phyloP scores from a whole-genome alignment of 176 grass and related monocot genomes.

The Oryza brachyantha region DNA sequence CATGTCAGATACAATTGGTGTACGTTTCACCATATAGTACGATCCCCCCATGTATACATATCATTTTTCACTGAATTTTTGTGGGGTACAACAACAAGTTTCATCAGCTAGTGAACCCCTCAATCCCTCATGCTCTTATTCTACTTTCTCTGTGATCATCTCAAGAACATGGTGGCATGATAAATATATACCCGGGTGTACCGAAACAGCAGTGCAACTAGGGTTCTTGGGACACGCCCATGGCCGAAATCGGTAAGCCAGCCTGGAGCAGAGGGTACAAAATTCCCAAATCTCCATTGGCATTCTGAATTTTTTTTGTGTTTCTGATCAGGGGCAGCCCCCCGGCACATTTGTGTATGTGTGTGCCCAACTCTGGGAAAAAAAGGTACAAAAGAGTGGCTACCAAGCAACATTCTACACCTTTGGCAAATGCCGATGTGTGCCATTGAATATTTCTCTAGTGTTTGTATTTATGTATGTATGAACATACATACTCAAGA shows the following conservation, averaged over 20 bases:
- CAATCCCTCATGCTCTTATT: not conserved
- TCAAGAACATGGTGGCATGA: conserved; percentile 35
- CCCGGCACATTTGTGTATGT: conserved; percentile 49
- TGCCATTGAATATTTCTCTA: conserved; percentile 24
- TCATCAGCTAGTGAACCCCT: not conserved
- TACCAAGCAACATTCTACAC: conserved; percentile 60
- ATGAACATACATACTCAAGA: too few relatives aligned
- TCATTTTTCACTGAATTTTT: not conserved
- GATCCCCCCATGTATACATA: not conserved
- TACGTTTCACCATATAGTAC: conserved; percentile 15
- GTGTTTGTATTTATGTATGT: not conserved
- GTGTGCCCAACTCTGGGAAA: conserved; percentile 33
- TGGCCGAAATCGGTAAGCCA: conserved; percentile 48
- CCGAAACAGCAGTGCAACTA: conserved; percentile 40
- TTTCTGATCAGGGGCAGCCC: conserved; percentile 43
- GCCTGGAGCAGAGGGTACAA: conserved; percentile 31
- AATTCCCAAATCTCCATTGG: conserved; percentile 32
- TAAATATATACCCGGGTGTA: conserved; percentile 25
- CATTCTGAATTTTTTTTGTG: not conserved
- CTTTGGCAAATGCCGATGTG: conserved; percentile 86
- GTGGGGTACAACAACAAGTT: not conserved
- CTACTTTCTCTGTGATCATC: not conserved
- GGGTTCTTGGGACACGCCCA: conserved; percentile 37
- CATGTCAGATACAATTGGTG: conserved; percentile 13
- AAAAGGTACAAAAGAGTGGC: conserved; percentile 45